These are phyloP conservation scores for Musa schizocarpa DNA, from an alignment of 176 grass and related monocot genomes.

Conservation along the genomic window DNA sequence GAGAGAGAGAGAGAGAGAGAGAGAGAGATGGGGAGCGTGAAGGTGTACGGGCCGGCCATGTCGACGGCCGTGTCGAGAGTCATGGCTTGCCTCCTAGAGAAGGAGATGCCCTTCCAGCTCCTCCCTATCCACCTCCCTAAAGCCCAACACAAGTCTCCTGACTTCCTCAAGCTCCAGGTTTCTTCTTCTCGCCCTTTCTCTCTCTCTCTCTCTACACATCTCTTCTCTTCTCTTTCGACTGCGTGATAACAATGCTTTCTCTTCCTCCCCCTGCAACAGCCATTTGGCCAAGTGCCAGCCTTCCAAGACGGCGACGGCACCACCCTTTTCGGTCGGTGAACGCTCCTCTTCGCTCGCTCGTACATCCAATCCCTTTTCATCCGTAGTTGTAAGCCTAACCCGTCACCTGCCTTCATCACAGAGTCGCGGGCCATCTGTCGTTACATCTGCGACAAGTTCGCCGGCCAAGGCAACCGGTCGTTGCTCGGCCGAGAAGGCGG, in stretches of 20 bases:
- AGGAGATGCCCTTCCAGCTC: conserved; percentile 13
- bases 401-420: not conserved
- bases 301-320: conserved; percentile 3
- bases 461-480: conserved; percentile 2
- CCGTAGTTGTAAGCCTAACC: not conserved
- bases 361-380: not conserved
- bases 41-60: conserved; percentile 4
- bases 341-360: too few relatives aligned
- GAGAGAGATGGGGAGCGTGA: not conserved
- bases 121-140: conserved; percentile 5
- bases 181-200: not conserved
- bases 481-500: not conserved
- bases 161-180: conserved; percentile 18
- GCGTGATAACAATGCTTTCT: not conserved
- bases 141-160: conserved; percentile 11
- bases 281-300: conserved; percentile 13
- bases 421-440: conserved; percentile 20
- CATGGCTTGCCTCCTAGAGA: conserved; percentile 12
- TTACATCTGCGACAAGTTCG: conserved; percentile 16
- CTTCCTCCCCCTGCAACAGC: not conserved
- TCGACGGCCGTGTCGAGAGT: conserved; percentile 17
- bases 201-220: not conserved
- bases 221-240: not conserved
- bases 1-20: too few relatives aligned
- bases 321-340: conserved; percentile 9